These are phyloP conservation scores for Aspergillus sp. DNA, from an alignment of 2,329 filamentous ascomycete genomes.

Conservation along the genomic window DNA sequence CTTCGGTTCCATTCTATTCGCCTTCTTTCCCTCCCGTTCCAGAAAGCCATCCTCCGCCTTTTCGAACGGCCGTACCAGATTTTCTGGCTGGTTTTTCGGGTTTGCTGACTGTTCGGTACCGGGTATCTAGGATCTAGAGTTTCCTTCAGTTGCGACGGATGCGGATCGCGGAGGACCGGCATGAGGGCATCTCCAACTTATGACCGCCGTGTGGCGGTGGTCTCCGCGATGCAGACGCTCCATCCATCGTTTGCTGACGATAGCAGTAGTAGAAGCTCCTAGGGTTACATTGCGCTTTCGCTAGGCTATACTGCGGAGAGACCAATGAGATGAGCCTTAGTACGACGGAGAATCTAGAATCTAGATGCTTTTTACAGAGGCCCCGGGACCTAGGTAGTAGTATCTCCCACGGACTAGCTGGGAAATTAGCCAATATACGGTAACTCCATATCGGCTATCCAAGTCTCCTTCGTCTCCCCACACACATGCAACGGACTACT, in stretches of 20 bases:
- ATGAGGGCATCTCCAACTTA: neutral
- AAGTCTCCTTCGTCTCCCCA: no score
- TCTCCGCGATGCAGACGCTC: neutral
- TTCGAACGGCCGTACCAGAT: neutral
- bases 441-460: no score
- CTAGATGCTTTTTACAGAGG: no score
- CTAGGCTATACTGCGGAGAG: neutral
- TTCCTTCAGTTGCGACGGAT: neutral
- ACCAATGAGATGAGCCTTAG: no score
- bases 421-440: neutral
- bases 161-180: neutral
- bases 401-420: neutral
- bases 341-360: no score
- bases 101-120: neutral
- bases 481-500: neutral
- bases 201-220: neutral
- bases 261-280: neutral
- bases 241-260: neutral
- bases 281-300: neutral
- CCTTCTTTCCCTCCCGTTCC: conserved; percentile 3
- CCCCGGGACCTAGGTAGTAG: no score
- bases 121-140: neutral
- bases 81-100: neutral
- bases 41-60: neutral
- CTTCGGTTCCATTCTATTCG: conserved; percentile 16